Conservation (phyloP, 345 rosid species). For the Syzygium aqueum region DNA sequence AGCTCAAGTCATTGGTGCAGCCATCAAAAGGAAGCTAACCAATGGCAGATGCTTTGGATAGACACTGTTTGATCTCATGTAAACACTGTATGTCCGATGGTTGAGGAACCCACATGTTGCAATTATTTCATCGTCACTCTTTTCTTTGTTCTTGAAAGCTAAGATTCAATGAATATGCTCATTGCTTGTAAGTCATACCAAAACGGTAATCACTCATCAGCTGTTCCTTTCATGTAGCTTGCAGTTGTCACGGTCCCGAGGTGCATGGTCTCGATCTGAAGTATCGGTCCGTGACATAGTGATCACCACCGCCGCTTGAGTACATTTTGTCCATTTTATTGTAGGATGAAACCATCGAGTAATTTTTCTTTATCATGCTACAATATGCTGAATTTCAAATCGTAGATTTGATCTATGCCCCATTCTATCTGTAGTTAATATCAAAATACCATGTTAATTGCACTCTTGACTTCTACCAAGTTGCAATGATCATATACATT, state of each 20-base stretch:
- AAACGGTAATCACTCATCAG: background rate
- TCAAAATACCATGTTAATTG: background rate
- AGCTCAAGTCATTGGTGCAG: background rate
- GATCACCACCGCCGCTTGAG: background rate
- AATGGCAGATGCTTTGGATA: background rate
- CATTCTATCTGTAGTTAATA: background rate
- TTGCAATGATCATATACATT: background rate
- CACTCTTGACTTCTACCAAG: background rate
- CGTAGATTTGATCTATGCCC: background rate
- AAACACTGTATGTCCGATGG: background rate
- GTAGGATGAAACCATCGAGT: background rate
- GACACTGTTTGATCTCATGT: background rate
- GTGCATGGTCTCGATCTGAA: no score
- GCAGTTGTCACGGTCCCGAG: background rate
- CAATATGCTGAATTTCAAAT: background rate
- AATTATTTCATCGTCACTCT: background rate
- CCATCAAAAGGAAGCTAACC: background rate
- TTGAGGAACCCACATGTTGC: background rate
- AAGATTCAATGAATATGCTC: slow-evolving; percentile 4
- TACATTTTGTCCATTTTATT: background rate
- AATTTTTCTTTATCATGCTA: background rate
- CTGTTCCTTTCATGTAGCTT: background rate
- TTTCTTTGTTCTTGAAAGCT: slow-evolving; percentile 4
- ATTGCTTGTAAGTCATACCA: background rate
- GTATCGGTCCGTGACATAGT: no score